Evolutionary conservation across 306 rosid species (phyloP).

Genomic region (Hippophae tibetana): DNA sequence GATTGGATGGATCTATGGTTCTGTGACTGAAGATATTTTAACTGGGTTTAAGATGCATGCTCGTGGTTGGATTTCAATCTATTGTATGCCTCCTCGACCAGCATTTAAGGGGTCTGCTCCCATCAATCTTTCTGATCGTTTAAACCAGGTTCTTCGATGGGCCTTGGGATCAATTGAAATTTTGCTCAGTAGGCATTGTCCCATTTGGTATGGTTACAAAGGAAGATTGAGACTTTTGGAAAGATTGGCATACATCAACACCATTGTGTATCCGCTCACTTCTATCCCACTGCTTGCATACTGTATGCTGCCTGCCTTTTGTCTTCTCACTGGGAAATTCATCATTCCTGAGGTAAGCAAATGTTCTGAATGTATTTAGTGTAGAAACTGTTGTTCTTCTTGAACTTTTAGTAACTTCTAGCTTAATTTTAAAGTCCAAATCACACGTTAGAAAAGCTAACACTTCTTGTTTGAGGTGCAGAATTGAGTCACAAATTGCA

Average conservation of each 20-base stretch:
- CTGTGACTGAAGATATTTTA: slow-evolving; percentile 98
- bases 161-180: slow-evolving; percentile 98
- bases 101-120: slow-evolving; percentile 99
- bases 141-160: slow-evolving; percentile 99
- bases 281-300: slow-evolving; percentile 84
- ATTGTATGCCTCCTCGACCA: slow-evolving; percentile 97
- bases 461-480: neutral
- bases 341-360: slow-evolving; percentile 85
- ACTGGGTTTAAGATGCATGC: slow-evolving; percentile 99
- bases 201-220: slow-evolving; percentile 96
- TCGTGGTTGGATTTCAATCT: slow-evolving; percentile 97
- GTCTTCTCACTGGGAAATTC: slow-evolving; percentile 89
- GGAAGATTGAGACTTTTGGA: slow-evolving; percentile 68
- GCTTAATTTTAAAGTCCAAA: neutral
- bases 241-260: slow-evolving; percentile 89
- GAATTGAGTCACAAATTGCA: neutral
- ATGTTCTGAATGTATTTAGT: no score
- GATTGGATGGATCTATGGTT: slow-evolving; percentile 99
- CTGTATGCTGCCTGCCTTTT: slow-evolving; percentile 89
- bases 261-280: slow-evolving; percentile 89
- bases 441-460: neutral
- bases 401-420: neutral
- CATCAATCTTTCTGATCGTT: slow-evolving; percentile 97
- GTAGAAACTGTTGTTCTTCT: no score
- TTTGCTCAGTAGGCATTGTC: slow-evolving; percentile 97